These are phyloP conservation scores for Stipa capillata DNA, from an alignment of 176 grass and related monocot species.

Conservation along the genomic window DNA sequence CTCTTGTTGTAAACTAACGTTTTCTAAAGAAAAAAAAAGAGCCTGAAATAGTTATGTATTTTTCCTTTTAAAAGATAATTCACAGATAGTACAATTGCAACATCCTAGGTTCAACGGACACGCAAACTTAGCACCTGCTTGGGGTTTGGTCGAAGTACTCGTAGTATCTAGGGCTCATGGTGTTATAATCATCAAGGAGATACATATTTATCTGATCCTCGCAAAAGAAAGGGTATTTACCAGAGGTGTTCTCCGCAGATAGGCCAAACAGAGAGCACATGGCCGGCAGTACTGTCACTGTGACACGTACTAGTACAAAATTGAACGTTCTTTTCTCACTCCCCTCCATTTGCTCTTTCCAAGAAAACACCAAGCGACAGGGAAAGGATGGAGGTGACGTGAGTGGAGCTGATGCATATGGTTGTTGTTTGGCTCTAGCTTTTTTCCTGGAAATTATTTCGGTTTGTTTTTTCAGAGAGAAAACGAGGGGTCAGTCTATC, in stretches of 20 bases:
- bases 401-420: conserved; percentile 12
- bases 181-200: no score
- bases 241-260: background rate
- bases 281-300: background rate
- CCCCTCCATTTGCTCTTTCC: conserved; percentile 5
- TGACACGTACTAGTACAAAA: background rate
- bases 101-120: no score
- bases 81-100: no score
- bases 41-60: no score
- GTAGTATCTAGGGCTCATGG: no score
- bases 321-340: background rate
- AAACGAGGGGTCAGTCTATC: background rate
- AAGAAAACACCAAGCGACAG: conserved; percentile 10
- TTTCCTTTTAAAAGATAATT: no score
- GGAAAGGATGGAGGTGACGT: conserved; percentile 27
- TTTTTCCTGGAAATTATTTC: background rate
- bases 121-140: no score
- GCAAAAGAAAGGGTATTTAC: background rate
- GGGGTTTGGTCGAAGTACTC: no score
- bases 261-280: background rate
- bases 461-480: background rate
- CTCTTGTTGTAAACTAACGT: no score
- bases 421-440: background rate
- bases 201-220: no score
- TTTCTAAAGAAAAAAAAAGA: no score